Base-by-base conservation (phyloP, 1,284 basidiomycete genomes). In the Trichosporon sp. region DNA sequence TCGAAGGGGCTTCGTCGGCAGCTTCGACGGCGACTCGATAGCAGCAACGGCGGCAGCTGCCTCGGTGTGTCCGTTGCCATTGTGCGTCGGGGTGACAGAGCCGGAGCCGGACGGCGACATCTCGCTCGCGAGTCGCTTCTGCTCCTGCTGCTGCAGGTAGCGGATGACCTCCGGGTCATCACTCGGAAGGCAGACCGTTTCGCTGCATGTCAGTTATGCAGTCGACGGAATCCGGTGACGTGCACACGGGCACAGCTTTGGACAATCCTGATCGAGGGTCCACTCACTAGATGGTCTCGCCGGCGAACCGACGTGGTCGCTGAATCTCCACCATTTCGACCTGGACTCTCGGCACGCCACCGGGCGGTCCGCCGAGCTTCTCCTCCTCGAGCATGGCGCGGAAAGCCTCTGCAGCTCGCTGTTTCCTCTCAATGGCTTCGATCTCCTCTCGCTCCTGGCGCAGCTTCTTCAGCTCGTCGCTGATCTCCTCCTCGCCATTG, bases 251-350 rank as follows among this genome's bases (percentile, higher is more conserved):
- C 29, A 57, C 4, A 46, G 49, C n/a, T n/a, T 4, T 16, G n/a
- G 33, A 2, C 31, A 13, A 19, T 37, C 59, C 27, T 11, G 32
- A 32, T 29, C 11, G 19, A 29, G 2, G 10, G 11, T 2, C 2
- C 10, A 66, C 79, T 69, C 52, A 79, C 79, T 70, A 74, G 56
- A 80, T 72, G 9, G 72, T 75, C 65, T 79, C 74, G 2, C 79
- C 79, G 0, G 77, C 78, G 61, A 78, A 80, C n/a, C 70, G 66
- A 36, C 78, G 70, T 34, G 76, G 70, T 25, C 78, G 62, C 61
- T 68, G 66, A 8, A 80, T 62, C 58, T 76, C 72, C 16, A 80
- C 73, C 73, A 70, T 71, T 52, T 74, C 70, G 10, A 65, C 63
- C 40, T 67, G 62, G 10, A 56, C 62, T 11, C 46, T 33, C 14